Evolutionary conservation across 805 yeast species (phyloP).

Genomic region (Candida dajiaensis): DNA sequence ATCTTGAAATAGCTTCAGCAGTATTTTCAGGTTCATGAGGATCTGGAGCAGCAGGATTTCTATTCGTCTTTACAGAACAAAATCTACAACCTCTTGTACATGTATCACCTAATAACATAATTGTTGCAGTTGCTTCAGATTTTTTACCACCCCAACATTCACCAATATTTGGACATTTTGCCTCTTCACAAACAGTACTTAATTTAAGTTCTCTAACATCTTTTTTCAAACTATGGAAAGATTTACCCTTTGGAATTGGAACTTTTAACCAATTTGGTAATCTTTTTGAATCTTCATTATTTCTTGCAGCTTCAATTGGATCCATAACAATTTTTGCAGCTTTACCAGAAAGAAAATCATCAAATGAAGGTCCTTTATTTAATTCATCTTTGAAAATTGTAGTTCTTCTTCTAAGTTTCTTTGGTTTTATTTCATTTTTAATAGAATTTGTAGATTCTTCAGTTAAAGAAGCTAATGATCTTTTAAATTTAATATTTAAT

Average conservation of each 20-base stretch:
- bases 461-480: constrained; percentile 14
- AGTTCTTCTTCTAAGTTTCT: constrained; percentile 37
- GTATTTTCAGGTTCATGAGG: constrained; percentile 97
- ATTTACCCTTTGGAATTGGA: constrained; percentile 93
- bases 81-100: constrained; percentile 99
- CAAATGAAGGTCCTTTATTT: constrained; percentile 87
- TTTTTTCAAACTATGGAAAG: constrained; percentile 70
- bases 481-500: constrained; percentile 1
- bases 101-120: constrained; percentile 97
- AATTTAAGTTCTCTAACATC: constrained; percentile 86
- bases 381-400: constrained; percentile 65
- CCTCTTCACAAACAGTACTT: constrained; percentile 97
- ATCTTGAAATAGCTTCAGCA: constrained; percentile 92
- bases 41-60: constrained; percentile 84
- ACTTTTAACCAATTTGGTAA: constrained; percentile 93
- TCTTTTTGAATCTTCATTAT: constrained; percentile 25
- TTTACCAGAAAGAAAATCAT: constrained; percentile 79
- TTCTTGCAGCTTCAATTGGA: constrained; percentile 60
- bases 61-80: constrained; percentile 91
- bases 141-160: constrained; percentile 98
- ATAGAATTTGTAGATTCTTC: constrained; percentile 2
- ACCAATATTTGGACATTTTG: constrained; percentile 98
- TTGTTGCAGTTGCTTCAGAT: constrained; percentile 93
- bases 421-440: constrained; percentile 5
- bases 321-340: constrained; percentile 63